Percentiles rank a stretch among this genome's conserved stretches.
These are phyloP conservation scores for Ceratobasidium sp. DNA, from an alignment of 1,284 basidiomycete genomes.

Conservation along the genomic window DNA sequence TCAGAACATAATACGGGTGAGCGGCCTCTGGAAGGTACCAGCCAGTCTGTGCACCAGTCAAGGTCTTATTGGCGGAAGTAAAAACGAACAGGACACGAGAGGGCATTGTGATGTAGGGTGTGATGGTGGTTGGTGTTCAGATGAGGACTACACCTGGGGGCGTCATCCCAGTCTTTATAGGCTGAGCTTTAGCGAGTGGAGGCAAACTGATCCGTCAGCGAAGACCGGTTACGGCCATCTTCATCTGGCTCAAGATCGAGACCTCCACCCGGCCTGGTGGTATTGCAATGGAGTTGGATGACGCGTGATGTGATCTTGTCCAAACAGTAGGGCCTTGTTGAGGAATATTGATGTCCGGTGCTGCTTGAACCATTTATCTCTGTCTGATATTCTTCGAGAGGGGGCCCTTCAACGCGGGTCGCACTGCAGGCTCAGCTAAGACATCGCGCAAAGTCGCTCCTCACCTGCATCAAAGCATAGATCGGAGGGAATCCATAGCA, in stretches of 20 bases:
- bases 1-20: constrained; percentile 81
- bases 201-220: not conserved
- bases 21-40: constrained; percentile 65
- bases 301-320: not conserved
- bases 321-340: not conserved
- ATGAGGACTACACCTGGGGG: not conserved
- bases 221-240: not conserved
- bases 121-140: not conserved
- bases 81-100: constrained; percentile 74
- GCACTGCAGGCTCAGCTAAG: no score
- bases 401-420: no score
- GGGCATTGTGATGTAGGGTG: constrained; percentile 10
- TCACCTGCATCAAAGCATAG: no score
- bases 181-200: not conserved
- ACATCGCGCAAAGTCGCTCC: no score
- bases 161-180: constrained; percentile 9
- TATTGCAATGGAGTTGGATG: not conserved
- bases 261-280: not conserved
- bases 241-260: not conserved
- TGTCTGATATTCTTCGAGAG: not conserved
- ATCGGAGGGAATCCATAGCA: no score
- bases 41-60: constrained; percentile 70
- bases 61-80: constrained; percentile 75
- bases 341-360: not conserved
- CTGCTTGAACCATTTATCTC: not conserved